phyloP scores from a whole-genome alignment of 805 yeast species.

The Saccharomycopsis selenospora region DNA sequence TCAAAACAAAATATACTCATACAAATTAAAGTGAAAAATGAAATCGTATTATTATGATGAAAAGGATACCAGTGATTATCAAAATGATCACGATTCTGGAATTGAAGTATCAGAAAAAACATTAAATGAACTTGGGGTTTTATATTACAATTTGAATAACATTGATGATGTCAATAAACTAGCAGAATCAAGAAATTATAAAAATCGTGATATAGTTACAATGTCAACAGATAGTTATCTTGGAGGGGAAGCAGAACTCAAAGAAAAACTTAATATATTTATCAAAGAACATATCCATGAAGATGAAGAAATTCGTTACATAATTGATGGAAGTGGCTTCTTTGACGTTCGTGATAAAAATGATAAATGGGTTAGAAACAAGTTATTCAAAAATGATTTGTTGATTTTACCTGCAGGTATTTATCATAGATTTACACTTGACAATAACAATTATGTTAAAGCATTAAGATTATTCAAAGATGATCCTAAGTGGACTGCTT shows the following conservation, averaged over 20 bases:
- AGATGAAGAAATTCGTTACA: conserved; percentile 92
- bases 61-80: conserved; percentile 47
- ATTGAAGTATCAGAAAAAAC: conserved; percentile 40
- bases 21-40: conserved; percentile 32
- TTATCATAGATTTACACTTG: conserved; percentile 85
- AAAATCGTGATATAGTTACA: conserved; percentile 67
- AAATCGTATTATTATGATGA: conserved; percentile 61
- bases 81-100: conserved; percentile 71
- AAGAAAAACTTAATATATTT: conserved; percentile 59
- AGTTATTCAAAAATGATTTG: conserved; percentile 55
- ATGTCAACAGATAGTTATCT: conserved; percentile 56
- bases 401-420: conserved; percentile 84
- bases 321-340: conserved; percentile 83
- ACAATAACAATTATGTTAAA: conserved; percentile 52
- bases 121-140: conserved; percentile 58
- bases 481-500: conserved; percentile 94
- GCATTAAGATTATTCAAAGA: conserved; percentile 85
- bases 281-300: conserved; percentile 88
- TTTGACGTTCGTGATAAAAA: conserved; percentile 72
- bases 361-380: conserved; percentile 70
- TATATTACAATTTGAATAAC: conserved; percentile 46
- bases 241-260: conserved; percentile 51
- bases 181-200: conserved; percentile 66
- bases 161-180: conserved; percentile 51
- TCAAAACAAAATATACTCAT: no score